Conservation (phyloP, 345 rosid genomes). For the Toxicodendron radicans region DNA sequence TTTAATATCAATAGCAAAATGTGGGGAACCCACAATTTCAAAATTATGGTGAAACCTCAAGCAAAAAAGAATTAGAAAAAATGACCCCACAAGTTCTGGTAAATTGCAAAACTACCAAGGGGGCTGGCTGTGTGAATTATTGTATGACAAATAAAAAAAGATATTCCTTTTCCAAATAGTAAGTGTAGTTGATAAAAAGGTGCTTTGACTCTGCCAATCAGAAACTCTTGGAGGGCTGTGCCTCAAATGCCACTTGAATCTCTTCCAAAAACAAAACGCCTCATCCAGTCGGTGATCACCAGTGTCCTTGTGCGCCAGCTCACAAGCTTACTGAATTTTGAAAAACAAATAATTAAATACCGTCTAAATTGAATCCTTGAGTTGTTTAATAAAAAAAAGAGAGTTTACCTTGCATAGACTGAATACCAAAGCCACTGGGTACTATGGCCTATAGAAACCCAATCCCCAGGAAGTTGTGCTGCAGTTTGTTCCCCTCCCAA, state of each 20-base stretch:
- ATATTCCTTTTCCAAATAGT: not conserved
- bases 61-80: not conserved
- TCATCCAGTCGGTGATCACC: slow-evolving; percentile 85
- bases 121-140: not conserved
- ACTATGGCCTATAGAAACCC: slow-evolving; percentile 93
- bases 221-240: not conserved
- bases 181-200: not conserved
- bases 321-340: slow-evolving; percentile 74
- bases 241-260: slow-evolving; percentile 85
- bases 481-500: slow-evolving; percentile 98
- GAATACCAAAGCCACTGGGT: slow-evolving; percentile 98
- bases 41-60: not conserved
- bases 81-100: slow-evolving; percentile 1
- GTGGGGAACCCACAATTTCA: not conserved
- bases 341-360: not conserved
- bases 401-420: slow-evolving; percentile 84
- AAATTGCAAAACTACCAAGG: slow-evolving; percentile 16
- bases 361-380: too few relatives aligned
- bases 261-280: slow-evolving; percentile 87
- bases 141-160: not conserved
- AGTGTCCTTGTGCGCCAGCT: slow-evolving; percentile 96
- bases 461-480: slow-evolving; percentile 95
- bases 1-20: not conserved
- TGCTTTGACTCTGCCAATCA: not conserved
- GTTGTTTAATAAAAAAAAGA: too few relatives aligned